Evolutionary conservation across 139 green algal genomes (phyloP), one percentile per base, ranked within the genome.

Genomic region (Coccomyxa sp.): DNA sequence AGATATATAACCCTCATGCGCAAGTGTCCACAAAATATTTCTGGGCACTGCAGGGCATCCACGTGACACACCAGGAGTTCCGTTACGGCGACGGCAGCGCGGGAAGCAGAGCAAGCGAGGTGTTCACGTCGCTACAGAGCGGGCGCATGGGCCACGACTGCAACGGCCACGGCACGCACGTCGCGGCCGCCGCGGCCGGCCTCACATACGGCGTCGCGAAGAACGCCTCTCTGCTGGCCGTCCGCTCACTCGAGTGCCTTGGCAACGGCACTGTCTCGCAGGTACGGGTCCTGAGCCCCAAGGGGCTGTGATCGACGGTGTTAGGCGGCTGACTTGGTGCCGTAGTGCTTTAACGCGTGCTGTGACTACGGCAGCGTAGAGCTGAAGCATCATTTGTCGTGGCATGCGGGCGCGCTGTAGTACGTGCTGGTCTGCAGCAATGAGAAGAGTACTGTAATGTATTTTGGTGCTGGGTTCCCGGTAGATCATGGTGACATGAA

Each of bases 101-200:
- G 57, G 84, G 81, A 3, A 66, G 51, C 18, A 32, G 57, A 57
- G 79, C 81, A 14, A 38, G 18, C 16, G 82, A 87, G 58, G 82
- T 83, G 18, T 82, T 68, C 76, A 79, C 77, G 11, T 82, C 75
- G 31, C 80, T 87, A 12, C 58, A 66, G 13, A 38, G n/a, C 45
- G 82, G 82, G 57, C 58, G 0, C 17, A 38, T 31, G 10, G 84
- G 68, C 4, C 31, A 83, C 27, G 88, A 92, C 82, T 92, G 88
- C 71, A 83, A 88, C 66, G 88, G 86, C 16, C 88, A 92, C 58
- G 88, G 87, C 27, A 92, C 86, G 23, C 85, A 90, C 79, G 86
- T 92, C 0, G 86, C 88, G 13, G 80, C 71, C 21, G 77, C 18
- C 23, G 75, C 82, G 16, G 75, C 67, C 10, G 88, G 88, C 0